Evolutionary conservation across 2,329 filamentous ascomycete genomes (phyloP), one percentile per base, ranked within the genome.

Genomic region (Aspergillus ochraceus): DNA sequence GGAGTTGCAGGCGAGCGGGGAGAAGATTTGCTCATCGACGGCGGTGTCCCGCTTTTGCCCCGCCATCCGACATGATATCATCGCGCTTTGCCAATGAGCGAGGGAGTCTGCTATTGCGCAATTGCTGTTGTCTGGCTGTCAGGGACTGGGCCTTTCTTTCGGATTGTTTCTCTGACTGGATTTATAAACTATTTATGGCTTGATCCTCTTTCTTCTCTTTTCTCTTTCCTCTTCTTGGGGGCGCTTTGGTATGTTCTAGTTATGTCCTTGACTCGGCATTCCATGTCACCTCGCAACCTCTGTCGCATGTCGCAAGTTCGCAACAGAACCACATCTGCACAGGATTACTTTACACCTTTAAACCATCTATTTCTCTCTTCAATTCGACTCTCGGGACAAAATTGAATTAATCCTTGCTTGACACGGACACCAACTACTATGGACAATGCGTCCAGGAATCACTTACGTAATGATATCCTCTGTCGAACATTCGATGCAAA

Each of bases 41-140:
- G 36, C 36, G 26, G 26, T 29, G 36, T 55, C 39, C 20, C 52
- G 57, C n/a, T 54, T 50, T 26, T 49, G 57, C 64, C 64, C 63
- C 64, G 58, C 63, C 50, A 49, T 52, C 49, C 36, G 52, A 46
- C 58, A 64, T 65, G 63, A 66, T 65, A 66, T 66, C 63, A 66
- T 65, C 53, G 53, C 55, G 45, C 50, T 46, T 50, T 17, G n/a
- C n/a, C 32, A 39, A 46, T 56, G 50, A 22, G 36, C 36, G 17
- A n/a, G 14, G 14, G 36, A 42, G 8, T 39, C 12, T n/a, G 36
- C 36, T 42, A 61, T 61, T 57, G 59, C 59, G 59, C 55, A 54
- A 61, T 61, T 53, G 11, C 56, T 42, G 2, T n/a, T 8, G n/a
- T 6, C 5, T 12, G 14, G 36, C 36, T n/a, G 17, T 42, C 36